These are phyloP conservation scores for Vaccinium myrtillus DNA, from an alignment of 148 eudicot genomes.

Conservation along the genomic window DNA sequence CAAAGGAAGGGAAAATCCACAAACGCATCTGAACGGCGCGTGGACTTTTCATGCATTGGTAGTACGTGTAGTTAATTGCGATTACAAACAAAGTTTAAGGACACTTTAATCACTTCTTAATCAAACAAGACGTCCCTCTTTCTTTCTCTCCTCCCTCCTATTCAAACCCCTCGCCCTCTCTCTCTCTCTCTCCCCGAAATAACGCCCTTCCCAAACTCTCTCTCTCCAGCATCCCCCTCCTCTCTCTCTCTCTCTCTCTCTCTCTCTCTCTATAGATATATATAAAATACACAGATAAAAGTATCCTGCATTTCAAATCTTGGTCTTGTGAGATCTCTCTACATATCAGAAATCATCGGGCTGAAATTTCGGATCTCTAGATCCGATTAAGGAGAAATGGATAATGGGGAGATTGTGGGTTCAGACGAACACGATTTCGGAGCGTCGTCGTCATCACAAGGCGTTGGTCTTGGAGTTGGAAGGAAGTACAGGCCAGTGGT, in stretches of 20 bases:
- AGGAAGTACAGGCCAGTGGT: conserved; percentile 45
- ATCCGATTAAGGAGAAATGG: conserved; percentile 22
- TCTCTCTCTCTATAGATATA: neutral
- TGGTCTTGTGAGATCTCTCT: neutral
- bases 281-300: neutral
- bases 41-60: neutral
- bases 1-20: neutral
- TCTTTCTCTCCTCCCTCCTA: neutral
- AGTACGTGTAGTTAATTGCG: neutral
- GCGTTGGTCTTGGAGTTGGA: conserved; percentile 22
- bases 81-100: neutral
- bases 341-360: neutral
- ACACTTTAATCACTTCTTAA: neutral
- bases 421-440: conserved; percentile 21
- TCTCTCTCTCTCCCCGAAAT: neutral
- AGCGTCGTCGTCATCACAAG: neutral
- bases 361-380: neutral
- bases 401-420: conserved; percentile 35
- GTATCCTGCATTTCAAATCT: conserved; percentile 4
- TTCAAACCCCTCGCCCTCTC: neutral
- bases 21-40: neutral
- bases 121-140: neutral
- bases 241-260: neutral
- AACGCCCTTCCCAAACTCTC: neutral
- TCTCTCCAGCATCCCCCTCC: neutral